These are phyloP conservation scores for Tetradesmus obliquus DNA, from an alignment of 139 green algal genomes.

Conservation along the genomic window DNA sequence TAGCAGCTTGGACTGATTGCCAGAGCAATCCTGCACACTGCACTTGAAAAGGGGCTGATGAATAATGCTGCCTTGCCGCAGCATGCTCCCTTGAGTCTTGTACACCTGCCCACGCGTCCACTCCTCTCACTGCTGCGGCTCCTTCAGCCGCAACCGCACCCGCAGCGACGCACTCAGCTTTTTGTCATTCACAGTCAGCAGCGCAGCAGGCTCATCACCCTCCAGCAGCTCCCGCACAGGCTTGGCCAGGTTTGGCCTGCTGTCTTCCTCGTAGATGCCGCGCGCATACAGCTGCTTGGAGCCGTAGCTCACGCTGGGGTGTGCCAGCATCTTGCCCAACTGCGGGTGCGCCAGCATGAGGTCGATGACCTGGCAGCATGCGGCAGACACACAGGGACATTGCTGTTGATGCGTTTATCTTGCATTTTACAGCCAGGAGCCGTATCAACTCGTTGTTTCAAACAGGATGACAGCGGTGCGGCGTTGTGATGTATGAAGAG, in stretches of 20 bases:
- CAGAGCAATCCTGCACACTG: no score
- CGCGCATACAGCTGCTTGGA: conserved; percentile 90
- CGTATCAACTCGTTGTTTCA: no score
- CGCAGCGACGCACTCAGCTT: conserved; percentile 80
- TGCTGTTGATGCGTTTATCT: no score
- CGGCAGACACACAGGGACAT: no score
- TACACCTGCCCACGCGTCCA: no score
- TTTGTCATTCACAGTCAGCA: conserved; percentile 95
- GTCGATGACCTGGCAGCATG: conserved; percentile 82
- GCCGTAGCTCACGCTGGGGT: conserved; percentile 85
- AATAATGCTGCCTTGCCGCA: no score
- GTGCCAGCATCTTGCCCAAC: conserved; percentile 72
- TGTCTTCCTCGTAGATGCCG: conserved; percentile 91
- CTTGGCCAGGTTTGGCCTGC: conserved; percentile 83
- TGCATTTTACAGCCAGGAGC: no score
- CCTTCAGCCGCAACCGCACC: conserved; percentile 59
- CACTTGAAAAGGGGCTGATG: no score
- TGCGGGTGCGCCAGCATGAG: conserved; percentile 67
- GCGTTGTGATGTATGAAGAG: no score
- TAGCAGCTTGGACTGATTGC: no score
- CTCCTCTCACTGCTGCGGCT: neutral
- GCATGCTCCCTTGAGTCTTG: no score
- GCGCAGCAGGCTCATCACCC: conserved; percentile 21
- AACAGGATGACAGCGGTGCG: no score
- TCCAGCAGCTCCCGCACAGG: conserved; percentile 55